Base-by-base conservation (phyloP, 2,329 filamentous ascomycete species). In the Bipolaris oryzae region DNA sequence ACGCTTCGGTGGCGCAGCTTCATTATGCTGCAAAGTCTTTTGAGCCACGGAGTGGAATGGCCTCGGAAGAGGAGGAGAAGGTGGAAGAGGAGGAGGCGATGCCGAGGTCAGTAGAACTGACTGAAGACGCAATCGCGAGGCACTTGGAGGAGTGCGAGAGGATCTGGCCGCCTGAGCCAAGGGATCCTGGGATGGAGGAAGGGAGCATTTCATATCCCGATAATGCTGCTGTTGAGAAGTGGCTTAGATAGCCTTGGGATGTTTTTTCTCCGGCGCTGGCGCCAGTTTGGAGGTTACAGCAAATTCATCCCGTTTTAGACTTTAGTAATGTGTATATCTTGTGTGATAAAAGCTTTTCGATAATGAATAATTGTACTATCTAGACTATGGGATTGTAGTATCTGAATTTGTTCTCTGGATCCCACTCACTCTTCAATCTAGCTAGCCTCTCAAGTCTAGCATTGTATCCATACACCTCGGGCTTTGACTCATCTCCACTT, bases 381-480 rank as follows among this genome's bases (percentile, higher is more conserved):
- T 58, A 58, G 15, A 58, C 54, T 37, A 69, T 51, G 10, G 65
- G 69, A n/a, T 62, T 67, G 50, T 74, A 73, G 20, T 58, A 73
- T 2, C 55, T 55, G 55, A 75, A 74, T 34, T 45, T 61, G 13
- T 66, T 63, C 33, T 63, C 15, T 7, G 71, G 71, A 63, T 76
- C 75, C 48, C 65, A 74, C 31, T 39, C 33, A 34, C 39, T 58
- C 60, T 76, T 77, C 57, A 76, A 50, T 6, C 37, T 57, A 39
- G 56, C 51, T 45, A 76, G 53, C 49, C 58, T 72, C 33, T 58
- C 50, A 35, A 75, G 28, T 33, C 69, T 61, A 58, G 55, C 21
- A 28, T 74, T 67, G 44, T 68, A 63, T 11, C 73, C 75, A 62
- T 76, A 77, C 46, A 74, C 35, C 18, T 68, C 60, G 25, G 67